Conservation (phyloP, 2,329 filamentous ascomycete species). For the Massarina eburnea region DNA sequence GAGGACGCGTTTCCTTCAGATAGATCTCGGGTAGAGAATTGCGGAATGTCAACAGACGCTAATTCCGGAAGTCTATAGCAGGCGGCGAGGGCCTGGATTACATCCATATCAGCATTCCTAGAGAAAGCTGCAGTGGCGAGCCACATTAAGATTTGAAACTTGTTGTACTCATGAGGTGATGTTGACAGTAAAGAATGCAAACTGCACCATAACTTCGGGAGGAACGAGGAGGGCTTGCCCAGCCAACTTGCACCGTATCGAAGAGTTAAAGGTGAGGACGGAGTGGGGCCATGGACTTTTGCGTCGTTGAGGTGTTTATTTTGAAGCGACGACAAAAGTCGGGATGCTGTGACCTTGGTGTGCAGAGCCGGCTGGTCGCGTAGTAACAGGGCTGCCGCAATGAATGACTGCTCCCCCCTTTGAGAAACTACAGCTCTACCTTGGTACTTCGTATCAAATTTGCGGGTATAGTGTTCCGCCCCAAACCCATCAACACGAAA, state of each 20-base stretch:
- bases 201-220: slow-evolving; percentile 23
- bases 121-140: slow-evolving; percentile 29
- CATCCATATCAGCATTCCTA: slow-evolving; percentile 19
- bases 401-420: slow-evolving; percentile 14
- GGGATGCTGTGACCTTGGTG: slow-evolving; percentile 41
- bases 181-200: slow-evolving; percentile 18
- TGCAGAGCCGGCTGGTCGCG: slow-evolving; percentile 16
- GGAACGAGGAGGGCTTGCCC: slow-evolving; percentile 1
- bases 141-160: slow-evolving; percentile 28
- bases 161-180: slow-evolving; percentile 3
- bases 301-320: slow-evolving; percentile 8
- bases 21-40: slow-evolving; percentile 5
- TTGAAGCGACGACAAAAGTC: neutral
- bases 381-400: slow-evolving; percentile 19
- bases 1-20: slow-evolving; percentile 10
- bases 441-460: slow-evolving; percentile 25
- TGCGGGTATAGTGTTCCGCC: slow-evolving; percentile 26
- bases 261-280: slow-evolving; percentile 3
- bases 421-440: slow-evolving; percentile 12
- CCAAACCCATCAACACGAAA: slow-evolving; percentile 37
- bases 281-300: slow-evolving; percentile 5
- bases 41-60: slow-evolving; percentile 11
- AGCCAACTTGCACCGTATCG: slow-evolving; percentile 29
- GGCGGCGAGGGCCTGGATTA: slow-evolving; percentile 23
- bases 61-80: slow-evolving; percentile 17